Base-by-base conservation (phyloP, 2,329 filamentous ascomycete genomes). In the Penicillium paneum region DNA sequence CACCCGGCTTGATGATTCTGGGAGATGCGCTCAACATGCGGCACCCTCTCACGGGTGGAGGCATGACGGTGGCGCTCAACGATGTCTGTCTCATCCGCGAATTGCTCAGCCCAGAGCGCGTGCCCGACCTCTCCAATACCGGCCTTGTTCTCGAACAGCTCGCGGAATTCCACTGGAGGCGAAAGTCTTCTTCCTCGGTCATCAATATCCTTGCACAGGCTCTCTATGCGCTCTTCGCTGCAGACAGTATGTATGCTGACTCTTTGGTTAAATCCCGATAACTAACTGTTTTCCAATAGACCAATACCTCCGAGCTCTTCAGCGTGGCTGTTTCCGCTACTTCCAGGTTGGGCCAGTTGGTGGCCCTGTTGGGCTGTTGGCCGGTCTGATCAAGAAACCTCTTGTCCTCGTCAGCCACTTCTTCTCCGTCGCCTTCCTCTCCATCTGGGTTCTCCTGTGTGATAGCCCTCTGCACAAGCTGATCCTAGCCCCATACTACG, bases 11-110 rank as follows among this genome's bases (percentile, higher is more conserved):
- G 56, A 81, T 96, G 45, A 79, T 99, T 34, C 81, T 97, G 8
- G 94, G 94, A 55, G 94, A 99, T 71, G 93, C 94, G 13, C 87
- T 96, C 81, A 99, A 99, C 78, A 99, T 99, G 94, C 89, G 94
- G n/a, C 94, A 99, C 75, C 94, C 94, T 1, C 81, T 99, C 12
- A 99, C 94, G 0, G 94, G 94, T 49, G 94, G 94, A 62, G 94
- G 94, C 65, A 99, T 99, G 94, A 97, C 93, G 0, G 94, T 97
- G 1, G 94, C 91, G 1, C 89, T 99, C 74, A 96, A 93, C 76
- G 94, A 99, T 69, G 92, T 90, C 1, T 82, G 94, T 11, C 75
- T 95, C 1, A 81, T 99, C 26, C 79, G 88, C 0, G 81, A 87
- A 8, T 78, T 97, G 21, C 83, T 99, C 1, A 79, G 83, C 35